Conservation (phyloP, 2,329 filamentous ascomycete species). For the Penicillium sp. region DNA sequence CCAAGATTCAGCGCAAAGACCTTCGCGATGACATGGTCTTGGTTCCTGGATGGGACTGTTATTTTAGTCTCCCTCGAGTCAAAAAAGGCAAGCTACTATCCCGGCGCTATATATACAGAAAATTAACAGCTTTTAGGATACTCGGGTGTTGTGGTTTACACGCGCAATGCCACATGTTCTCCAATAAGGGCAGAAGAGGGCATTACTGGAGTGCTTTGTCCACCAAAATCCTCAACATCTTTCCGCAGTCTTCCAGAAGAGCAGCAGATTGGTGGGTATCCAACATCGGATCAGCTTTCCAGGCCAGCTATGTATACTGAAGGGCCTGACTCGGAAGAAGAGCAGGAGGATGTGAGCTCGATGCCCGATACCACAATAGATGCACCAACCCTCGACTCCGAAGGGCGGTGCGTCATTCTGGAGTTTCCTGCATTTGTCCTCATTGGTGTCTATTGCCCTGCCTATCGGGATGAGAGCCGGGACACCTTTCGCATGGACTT, state of each 20-base stretch:
- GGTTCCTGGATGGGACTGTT: constrained; percentile 92
- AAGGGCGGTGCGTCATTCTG: constrained; percentile 85
- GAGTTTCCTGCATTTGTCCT: constrained; percentile 96
- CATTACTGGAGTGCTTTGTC: constrained; percentile 75
- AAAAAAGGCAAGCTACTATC: constrained; percentile 70
- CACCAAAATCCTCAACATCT: constrained; percentile 66
- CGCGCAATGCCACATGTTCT: constrained; percentile 77
- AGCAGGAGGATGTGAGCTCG: constrained; percentile 1
- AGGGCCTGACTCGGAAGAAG: constrained; percentile 1
- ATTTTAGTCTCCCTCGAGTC: constrained; percentile 86
- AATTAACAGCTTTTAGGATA: constrained; percentile 63
- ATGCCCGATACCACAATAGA: constrained; percentile 60
- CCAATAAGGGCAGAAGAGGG: constrained; percentile 93
- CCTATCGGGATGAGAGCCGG: constrained; percentile 78
- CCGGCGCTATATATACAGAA: neutral
- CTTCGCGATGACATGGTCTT: constrained; percentile 93
- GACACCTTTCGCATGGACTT: constrained; percentile 81
- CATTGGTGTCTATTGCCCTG: constrained; percentile 88
- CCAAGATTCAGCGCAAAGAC: constrained; percentile 93
- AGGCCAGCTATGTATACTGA: neutral
- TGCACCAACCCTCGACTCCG: constrained; percentile 74
- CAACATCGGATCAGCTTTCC: constrained; percentile 63
- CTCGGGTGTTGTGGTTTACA: constrained; percentile 93
- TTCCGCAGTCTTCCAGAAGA: constrained; percentile 74
- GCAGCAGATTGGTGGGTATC: constrained; percentile 87